These are phyloP conservation scores for Recurvomyces mirabilis DNA, from an alignment of 495 filamentous ascomycete species.

Conservation along the genomic window DNA sequence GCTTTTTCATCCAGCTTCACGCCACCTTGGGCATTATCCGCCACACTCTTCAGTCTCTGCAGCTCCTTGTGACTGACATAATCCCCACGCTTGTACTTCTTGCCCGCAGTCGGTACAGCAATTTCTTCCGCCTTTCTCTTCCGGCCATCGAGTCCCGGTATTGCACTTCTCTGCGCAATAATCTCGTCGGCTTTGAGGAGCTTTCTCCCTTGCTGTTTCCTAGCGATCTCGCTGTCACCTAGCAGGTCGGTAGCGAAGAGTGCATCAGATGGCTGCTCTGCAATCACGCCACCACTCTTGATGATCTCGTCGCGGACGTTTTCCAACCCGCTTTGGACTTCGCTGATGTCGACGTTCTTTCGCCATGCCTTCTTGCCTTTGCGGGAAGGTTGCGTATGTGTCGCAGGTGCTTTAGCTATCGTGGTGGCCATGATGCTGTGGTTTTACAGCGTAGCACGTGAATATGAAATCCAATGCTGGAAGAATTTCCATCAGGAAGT, in stretches of 20 bases:
- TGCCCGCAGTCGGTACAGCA: conserved; percentile 57
- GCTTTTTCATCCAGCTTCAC: conserved; percentile 46
- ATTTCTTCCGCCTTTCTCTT: conserved; percentile 56
- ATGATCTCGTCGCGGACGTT: conserved; percentile 77
- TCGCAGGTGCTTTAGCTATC: conserved; percentile 36
- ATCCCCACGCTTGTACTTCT: conserved; percentile 55
- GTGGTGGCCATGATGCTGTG: conserved; percentile 22
- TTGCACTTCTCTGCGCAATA: conserved; percentile 66
- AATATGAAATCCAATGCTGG: neutral
- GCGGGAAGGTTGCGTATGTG: conserved; percentile 72
- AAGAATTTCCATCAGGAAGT: no score
- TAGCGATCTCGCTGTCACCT: conserved; percentile 52
- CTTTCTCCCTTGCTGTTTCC: conserved; percentile 55
- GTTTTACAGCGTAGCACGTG: neutral
- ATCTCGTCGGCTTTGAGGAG: conserved; percentile 82
- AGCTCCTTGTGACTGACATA: conserved; percentile 77
- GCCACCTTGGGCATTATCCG: conserved; percentile 49
- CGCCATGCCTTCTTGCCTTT: conserved; percentile 99
- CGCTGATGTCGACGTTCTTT: conserved; percentile 88
- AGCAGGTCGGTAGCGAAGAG: conserved; percentile 73
- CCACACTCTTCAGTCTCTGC: conserved; percentile 55
- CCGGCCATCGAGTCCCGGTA: conserved; percentile 61
- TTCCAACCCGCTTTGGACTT: conserved; percentile 73
- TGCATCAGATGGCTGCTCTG: conserved; percentile 64
- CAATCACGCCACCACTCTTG: conserved; percentile 74